Conservation (phyloP, 1,139 yeast species). For the Spencermartinsiella ligniputridi region DNA sequence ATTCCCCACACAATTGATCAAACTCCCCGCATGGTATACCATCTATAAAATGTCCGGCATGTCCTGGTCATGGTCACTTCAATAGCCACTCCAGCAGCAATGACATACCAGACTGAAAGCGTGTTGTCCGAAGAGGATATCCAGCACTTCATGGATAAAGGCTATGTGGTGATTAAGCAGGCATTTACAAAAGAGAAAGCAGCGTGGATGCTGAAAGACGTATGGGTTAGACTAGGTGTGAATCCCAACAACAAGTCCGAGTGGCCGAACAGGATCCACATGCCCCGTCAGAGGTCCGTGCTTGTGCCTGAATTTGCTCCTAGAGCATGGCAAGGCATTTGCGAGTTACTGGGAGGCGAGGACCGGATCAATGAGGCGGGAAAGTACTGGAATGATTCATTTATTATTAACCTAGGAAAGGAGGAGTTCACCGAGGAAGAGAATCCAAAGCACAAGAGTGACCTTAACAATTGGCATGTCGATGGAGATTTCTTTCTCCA, state of each 20-base stretch:
- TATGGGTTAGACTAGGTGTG: conserved; percentile 6
- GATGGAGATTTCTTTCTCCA: conserved; percentile 15
- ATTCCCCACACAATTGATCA: too few species aligned
- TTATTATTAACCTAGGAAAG: conserved; percentile 13
- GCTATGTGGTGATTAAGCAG: conserved; percentile 4
- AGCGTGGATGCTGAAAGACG: conserved; percentile 7
- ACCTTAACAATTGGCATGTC: conserved; percentile 15
- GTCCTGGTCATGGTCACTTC: too few species aligned
- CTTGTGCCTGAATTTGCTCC: conserved; percentile 5
- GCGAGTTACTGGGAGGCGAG: conserved; percentile 6
- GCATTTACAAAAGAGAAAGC: conserved; percentile 5
- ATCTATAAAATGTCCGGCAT: too few species aligned
- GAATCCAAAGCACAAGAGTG: conserved; percentile 9
- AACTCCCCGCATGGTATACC: too few species aligned
- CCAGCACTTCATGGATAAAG: conserved; percentile 5
- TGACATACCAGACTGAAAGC: not conserved
- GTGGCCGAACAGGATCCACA: conserved; percentile 6
- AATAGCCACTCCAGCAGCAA: too few species aligned
- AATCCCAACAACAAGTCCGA: conserved; percentile 5
- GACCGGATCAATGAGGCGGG: conserved; percentile 8
- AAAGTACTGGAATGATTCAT: conserved; percentile 12
- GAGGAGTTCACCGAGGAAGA: conserved; percentile 5
- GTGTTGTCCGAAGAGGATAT: conserved; percentile 3
- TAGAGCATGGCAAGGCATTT: conserved; percentile 5
- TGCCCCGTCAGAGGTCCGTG: conserved; percentile 5